These are phyloP conservation scores for Diaporthe batatas DNA, from an alignment of 2,329 filamentous ascomycete species.

Conservation along the genomic window DNA sequence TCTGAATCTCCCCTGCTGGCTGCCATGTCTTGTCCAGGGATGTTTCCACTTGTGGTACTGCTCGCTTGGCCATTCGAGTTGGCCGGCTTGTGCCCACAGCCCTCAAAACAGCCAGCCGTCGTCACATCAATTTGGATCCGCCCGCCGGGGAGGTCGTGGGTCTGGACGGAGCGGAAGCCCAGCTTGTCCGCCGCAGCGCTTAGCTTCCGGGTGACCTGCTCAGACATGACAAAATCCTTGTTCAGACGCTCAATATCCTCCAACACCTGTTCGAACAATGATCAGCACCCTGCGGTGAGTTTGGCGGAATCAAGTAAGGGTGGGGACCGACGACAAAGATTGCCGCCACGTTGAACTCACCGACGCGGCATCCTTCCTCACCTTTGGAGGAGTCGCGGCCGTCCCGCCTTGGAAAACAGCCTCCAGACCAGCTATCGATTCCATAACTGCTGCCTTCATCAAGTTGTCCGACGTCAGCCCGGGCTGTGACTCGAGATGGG, in stretches of 20 bases:
- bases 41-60: too few relatives aligned
- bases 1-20: background rate
- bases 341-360: background rate
- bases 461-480: background rate
- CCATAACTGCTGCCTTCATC: background rate
- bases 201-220: background rate
- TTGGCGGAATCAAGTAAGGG: background rate
- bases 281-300: background rate
- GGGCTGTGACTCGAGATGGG: background rate
- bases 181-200: background rate
- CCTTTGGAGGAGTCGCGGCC: background rate
- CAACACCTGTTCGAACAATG: background rate
- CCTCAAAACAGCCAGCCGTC: background rate
- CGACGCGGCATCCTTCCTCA: background rate
- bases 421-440: constrained; percentile 16
- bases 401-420: background rate
- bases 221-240: background rate
- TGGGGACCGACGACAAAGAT: too few relatives aligned
- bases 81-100: background rate
- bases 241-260: background rate
- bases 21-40: background rate
- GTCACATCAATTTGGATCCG: background rate
- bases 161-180: background rate
- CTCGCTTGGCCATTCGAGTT: background rate
- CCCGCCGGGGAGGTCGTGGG: background rate